Conservation (phyloP, 2,329 filamentous ascomycete genomes). For the Aureobasidium sp. region DNA sequence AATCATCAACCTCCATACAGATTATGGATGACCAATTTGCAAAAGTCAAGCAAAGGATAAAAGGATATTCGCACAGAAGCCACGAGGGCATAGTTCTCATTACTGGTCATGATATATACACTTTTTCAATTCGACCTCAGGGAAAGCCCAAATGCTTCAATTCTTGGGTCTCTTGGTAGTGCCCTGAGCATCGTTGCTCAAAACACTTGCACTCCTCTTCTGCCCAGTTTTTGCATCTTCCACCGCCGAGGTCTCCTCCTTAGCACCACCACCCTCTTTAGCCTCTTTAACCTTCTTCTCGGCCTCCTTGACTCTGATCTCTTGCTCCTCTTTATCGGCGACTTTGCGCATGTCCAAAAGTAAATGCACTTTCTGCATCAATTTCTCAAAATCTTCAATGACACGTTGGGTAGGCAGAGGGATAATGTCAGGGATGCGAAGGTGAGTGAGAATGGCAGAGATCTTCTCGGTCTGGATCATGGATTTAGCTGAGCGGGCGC, state of each 20-base stretch:
- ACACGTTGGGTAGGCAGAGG: slow-evolving; percentile 69
- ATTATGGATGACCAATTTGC: too few species aligned
- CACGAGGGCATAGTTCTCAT: too few species aligned
- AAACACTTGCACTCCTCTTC: slow-evolving; percentile 19
- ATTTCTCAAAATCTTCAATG: slow-evolving; percentile 61
- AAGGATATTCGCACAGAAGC: too few species aligned
- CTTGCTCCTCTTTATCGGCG: slow-evolving; percentile 66
- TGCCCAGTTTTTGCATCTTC: slow-evolving; percentile 8
- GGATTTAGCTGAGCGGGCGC: slow-evolving; percentile 70
- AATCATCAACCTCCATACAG: too few species aligned
- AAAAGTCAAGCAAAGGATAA: too few species aligned
- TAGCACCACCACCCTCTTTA: slow-evolving; percentile 5
- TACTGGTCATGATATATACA: too few species aligned
- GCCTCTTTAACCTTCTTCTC: slow-evolving; percentile 25
- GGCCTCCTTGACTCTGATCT: slow-evolving; percentile 51
- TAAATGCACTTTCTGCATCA: slow-evolving; percentile 60
- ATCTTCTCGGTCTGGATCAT: slow-evolving; percentile 71
- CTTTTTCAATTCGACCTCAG: too few species aligned
- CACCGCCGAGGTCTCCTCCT: slow-evolving; percentile 15
- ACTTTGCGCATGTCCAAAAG: slow-evolving; percentile 69
- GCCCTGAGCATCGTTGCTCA: slow-evolving; percentile 15
- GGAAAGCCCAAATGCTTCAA: too few species aligned
- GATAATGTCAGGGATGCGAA: slow-evolving; percentile 63
- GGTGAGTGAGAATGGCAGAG: slow-evolving; percentile 61
- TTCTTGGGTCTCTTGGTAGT: slow-evolving; percentile 6